phyloP scores from a whole-genome alignment of 1,139 yeast genomes.

The Suhomyces taliae region DNA sequence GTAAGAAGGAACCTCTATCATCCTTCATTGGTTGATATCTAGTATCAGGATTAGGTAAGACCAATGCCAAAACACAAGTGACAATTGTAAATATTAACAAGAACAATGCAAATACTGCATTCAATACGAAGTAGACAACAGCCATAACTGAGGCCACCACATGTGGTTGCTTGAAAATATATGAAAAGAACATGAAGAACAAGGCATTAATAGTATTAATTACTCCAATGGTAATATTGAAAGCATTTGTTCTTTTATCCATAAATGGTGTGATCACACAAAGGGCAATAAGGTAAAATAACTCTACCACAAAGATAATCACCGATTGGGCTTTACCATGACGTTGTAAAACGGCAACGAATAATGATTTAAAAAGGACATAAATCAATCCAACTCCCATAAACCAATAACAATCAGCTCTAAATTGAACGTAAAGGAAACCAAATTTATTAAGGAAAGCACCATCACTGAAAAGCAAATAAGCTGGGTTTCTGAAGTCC shows the following conservation, averaged over 20 bases:
- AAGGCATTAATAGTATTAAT: constrained; percentile 80
- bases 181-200: constrained; percentile 86
- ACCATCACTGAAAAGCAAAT: constrained; percentile 82
- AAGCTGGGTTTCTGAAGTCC: constrained; percentile 89
- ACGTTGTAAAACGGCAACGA: constrained; percentile 82
- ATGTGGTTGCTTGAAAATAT: constrained; percentile 78
- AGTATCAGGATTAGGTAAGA: constrained; percentile 91
- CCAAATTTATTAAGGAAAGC: constrained; percentile 85
- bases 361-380: constrained; percentile 70
- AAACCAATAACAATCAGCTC: constrained; percentile 88
- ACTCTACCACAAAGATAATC: constrained; percentile 72
- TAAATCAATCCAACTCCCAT: constrained; percentile 64
- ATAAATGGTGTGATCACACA: constrained; percentile 82
- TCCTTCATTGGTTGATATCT: constrained; percentile 96
- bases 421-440: constrained; percentile 84
- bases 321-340: constrained; percentile 82
- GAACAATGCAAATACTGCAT: constrained; percentile 85
- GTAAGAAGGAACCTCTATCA: constrained; percentile 87
- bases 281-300: constrained; percentile 60
- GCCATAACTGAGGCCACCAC: constrained; percentile 92
- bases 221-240: constrained; percentile 82
- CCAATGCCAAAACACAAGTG: constrained; percentile 79
- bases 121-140: constrained; percentile 82
- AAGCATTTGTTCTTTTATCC: constrained; percentile 91
- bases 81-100: constrained; percentile 81